Percentiles rank a stretch among this genome's conserved stretches.
These are phyloP conservation scores for Dothistroma pini DNA, from an alignment of 2,329 filamentous ascomycete genomes.

Conservation along the genomic window DNA sequence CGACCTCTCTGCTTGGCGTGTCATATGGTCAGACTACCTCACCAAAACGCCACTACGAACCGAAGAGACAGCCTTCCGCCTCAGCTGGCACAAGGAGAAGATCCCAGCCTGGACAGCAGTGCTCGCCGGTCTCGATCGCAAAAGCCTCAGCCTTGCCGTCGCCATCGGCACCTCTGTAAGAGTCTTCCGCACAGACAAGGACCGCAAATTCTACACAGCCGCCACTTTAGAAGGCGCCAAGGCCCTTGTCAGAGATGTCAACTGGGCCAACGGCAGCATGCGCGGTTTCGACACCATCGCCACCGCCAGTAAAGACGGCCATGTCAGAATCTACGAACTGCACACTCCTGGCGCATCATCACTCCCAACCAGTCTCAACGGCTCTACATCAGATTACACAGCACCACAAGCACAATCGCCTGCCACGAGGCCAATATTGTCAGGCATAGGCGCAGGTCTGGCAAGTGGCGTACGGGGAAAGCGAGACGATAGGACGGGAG, in stretches of 20 bases:
- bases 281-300: constrained; percentile 86
- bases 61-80: constrained; percentile 81
- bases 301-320: constrained; percentile 88
- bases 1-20: constrained; percentile 69
- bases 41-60: constrained; percentile 68
- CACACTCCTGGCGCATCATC: constrained; percentile 50
- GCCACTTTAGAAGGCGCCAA: constrained; percentile 70
- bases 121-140: constrained; percentile 73
- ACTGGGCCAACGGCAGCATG: constrained; percentile 90
- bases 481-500: constrained; percentile 52
- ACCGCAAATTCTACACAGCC: constrained; percentile 80
- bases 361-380: constrained; percentile 14
- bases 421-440: constrained; percentile 27
- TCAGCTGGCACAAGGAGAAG: constrained; percentile 84
- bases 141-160: constrained; percentile 76
- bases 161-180: constrained; percentile 80
- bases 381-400: constrained; percentile 14
- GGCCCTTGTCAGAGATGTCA: constrained; percentile 73
- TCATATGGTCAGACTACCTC: constrained; percentile 72
- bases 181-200: constrained; percentile 72
- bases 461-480: constrained; percentile 48
- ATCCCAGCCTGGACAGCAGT: constrained; percentile 75
- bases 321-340: constrained; percentile 81
- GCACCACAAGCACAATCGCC: constrained; percentile 17
- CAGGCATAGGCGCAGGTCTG: constrained; percentile 53